Evolutionary conservation across 1,139 yeast genomes (phyloP).

Genomic region (Magnusiomyces clavatus): DNA sequence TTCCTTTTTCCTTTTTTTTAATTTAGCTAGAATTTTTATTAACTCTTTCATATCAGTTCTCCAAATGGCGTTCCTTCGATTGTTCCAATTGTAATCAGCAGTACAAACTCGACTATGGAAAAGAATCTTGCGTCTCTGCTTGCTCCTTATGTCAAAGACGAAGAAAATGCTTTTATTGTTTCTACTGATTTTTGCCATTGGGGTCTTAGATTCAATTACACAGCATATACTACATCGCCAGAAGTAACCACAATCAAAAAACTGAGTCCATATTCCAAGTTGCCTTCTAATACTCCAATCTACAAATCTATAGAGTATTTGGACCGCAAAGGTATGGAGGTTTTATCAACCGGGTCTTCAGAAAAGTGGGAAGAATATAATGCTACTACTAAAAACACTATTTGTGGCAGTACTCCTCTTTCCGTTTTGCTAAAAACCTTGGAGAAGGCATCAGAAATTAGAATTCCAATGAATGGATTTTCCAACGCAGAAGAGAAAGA

Average conservation of each 20-base stretch:
- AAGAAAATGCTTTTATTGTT: conserved; percentile 60
- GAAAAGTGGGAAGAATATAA: conserved; percentile 62
- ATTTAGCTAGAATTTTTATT: background rate
- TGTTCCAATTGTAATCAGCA: conserved; percentile 77
- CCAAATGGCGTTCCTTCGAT: conserved; percentile 39
- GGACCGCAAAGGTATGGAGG: conserved; percentile 62
- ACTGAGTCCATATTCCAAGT: conserved; percentile 18
- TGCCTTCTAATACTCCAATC: conserved; percentile 38
- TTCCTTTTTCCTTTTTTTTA: background rate
- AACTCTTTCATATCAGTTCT: background rate
- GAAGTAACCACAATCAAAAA: conserved; percentile 15
- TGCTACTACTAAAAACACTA: conserved; percentile 67
- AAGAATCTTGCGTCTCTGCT: conserved; percentile 42
- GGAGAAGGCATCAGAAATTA: conserved; percentile 29
- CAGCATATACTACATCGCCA: conserved; percentile 40
- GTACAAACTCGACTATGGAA: conserved; percentile 43
- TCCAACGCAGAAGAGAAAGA: conserved; percentile 13
- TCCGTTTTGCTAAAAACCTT: conserved; percentile 51
- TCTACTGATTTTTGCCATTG: conserved; percentile 96
- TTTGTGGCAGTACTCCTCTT: conserved; percentile 88
- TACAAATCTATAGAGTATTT: conserved; percentile 63
- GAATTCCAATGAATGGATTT: conserved; percentile 15
- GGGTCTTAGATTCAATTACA: conserved; percentile 77
- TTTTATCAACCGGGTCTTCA: conserved; percentile 49
- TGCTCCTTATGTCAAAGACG: conserved; percentile 47